Evolutionary conservation across 2,329 filamentous ascomycete genomes (phyloP).

Genomic region (Cytospora leucostoma): DNA sequence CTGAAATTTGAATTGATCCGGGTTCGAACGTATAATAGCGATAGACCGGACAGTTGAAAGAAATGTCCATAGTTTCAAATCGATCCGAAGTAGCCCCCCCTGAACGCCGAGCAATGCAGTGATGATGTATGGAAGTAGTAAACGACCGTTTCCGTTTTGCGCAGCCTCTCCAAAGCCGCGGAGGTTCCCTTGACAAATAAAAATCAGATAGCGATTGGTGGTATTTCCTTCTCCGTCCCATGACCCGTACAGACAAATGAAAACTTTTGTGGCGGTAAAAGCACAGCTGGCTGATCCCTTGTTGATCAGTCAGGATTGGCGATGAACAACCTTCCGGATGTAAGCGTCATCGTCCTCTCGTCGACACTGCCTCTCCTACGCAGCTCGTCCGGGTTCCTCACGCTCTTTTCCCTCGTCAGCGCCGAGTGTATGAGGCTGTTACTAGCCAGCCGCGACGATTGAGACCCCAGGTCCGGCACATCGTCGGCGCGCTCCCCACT

Average conservation of each 20-base stretch:
- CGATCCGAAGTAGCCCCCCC: constrained; percentile 15
- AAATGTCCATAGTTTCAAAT: constrained; percentile 15
- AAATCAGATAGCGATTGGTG: constrained; percentile 18
- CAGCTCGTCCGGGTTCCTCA: constrained; percentile 70
- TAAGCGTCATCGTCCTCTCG: constrained; percentile 76
- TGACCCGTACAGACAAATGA: constrained; percentile 10
- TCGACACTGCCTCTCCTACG: constrained; percentile 79
- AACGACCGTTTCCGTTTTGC: constrained; percentile 17
- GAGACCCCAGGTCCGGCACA: constrained; percentile 54
- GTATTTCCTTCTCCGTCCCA: constrained; percentile 13
- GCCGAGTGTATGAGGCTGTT: constrained; percentile 61
- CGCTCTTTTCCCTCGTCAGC: constrained; percentile 64
- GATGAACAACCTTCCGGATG: constrained; percentile 74
- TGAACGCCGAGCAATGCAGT: constrained; percentile 30
- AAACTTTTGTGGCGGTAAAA: background rate
- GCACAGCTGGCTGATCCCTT: background rate
- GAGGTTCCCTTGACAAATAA: background rate
- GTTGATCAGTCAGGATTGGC: constrained; percentile 71
- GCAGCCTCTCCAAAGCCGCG: constrained; percentile 13
- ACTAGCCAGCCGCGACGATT: constrained; percentile 53
- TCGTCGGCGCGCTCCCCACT: constrained; percentile 63
- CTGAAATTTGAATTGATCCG: background rate
- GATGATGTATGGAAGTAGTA: constrained; percentile 17
- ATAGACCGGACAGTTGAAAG: constrained; percentile 9
- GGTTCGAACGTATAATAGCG: background rate